phyloP scores from a whole-genome alignment of 305 asterid species.

The Fraxinus platypoda region DNA sequence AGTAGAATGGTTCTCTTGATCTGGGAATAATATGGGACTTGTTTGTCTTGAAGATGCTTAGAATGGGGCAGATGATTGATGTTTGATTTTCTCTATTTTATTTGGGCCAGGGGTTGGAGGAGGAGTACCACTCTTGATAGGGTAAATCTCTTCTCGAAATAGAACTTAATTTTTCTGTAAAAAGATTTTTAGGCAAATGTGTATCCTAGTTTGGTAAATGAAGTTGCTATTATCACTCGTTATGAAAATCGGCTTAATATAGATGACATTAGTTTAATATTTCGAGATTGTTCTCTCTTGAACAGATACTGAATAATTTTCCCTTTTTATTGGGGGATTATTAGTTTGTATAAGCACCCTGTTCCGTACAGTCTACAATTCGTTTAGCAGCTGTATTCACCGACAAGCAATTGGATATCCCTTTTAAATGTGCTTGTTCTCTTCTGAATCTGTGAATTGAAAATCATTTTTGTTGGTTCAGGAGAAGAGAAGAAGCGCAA shows the following conservation, averaged over 20 bases:
- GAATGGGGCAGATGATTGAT: background rate
- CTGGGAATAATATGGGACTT: background rate
- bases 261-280: background rate
- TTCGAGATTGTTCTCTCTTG: background rate
- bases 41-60: background rate
- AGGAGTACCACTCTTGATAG: background rate
- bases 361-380: background rate
- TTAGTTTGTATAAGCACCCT: background rate
- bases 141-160: background rate
- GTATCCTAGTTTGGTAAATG: background rate
- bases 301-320: background rate
- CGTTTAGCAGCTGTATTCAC: background rate
- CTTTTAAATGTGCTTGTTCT: background rate
- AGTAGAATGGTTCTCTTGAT: background rate
- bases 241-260: background rate
- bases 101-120: background rate
- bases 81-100: background rate
- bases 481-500: constrained; percentile 95
- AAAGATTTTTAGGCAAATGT: too few relatives aligned
- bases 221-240: background rate
- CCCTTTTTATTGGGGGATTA: background rate
- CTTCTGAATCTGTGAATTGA: background rate
- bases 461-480: constrained; percentile 28
- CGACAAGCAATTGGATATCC: background rate
- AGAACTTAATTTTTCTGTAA: too few relatives aligned